phyloP scores from a whole-genome alignment of 345 rosid genomes.

The Lepidium sativum region DNA sequence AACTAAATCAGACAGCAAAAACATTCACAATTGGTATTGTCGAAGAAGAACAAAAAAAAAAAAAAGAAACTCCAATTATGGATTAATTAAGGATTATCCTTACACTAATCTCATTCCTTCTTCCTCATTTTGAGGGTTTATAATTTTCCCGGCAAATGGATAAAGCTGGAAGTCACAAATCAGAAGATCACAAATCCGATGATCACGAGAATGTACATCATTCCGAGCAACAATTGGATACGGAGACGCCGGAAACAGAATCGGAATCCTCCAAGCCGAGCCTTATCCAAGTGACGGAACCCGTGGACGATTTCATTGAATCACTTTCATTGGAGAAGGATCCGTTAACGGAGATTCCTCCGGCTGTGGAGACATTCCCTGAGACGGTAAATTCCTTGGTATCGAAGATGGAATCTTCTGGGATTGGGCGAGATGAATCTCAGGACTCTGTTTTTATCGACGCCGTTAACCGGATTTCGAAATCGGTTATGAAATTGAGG shows the following conservation, averaged over 20 bases:
- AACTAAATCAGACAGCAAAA: background rate
- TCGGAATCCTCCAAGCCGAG: background rate
- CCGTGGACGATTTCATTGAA: slow-evolving; percentile 38
- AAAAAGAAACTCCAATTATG: slow-evolving; percentile 20
- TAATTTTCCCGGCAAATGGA: slow-evolving; percentile 31
- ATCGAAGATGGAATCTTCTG: slow-evolving; percentile 28
- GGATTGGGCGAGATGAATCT: slow-evolving; percentile 31
- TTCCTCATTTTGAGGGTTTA: slow-evolving; percentile 7
- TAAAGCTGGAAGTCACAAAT: slow-evolving; percentile 23
- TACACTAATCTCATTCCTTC: slow-evolving; percentile 17
- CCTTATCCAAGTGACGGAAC: slow-evolving; percentile 24
- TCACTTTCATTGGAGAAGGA: slow-evolving; percentile 19
- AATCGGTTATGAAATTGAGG: slow-evolving; percentile 22
- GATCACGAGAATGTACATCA: no score
- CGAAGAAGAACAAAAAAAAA: background rate
- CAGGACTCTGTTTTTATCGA: slow-evolving; percentile 35
- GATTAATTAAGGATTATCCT: slow-evolving; percentile 5
- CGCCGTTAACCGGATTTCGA: slow-evolving; percentile 35
- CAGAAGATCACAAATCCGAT: slow-evolving; percentile 6
- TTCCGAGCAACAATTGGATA: background rate
- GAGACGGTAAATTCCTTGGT: slow-evolving; percentile 42
- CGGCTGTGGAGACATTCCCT: slow-evolving; percentile 33
- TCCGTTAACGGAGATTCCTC: slow-evolving; percentile 27
- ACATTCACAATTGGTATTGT: slow-evolving; percentile 19
- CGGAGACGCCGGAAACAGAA: no score